phyloP scores from a whole-genome alignment of 768 basidiomycete species.

The Leucosporidium yakuticum region DNA sequence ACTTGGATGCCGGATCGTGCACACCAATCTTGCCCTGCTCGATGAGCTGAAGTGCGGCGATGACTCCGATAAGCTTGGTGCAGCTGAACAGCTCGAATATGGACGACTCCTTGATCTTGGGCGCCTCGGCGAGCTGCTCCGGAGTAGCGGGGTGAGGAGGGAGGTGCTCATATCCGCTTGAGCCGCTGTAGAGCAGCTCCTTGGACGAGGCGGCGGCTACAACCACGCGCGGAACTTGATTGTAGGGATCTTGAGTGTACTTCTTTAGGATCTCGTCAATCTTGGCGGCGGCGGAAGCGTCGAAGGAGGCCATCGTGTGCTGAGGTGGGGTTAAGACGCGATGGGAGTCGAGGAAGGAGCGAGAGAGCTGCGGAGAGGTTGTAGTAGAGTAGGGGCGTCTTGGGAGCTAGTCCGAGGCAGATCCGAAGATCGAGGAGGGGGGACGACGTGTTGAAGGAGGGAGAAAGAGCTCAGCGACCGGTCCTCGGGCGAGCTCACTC shows the following conservation, averaged over 20 bases:
- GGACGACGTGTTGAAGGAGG: too few relatives aligned
- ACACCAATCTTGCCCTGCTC: slow-evolving; percentile 38
- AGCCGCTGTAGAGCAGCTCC: background rate
- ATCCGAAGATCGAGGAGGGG: too few relatives aligned
- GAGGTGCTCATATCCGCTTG: slow-evolving; percentile 1
- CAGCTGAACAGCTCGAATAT: slow-evolving; percentile 36
- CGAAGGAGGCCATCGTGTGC: too few relatives aligned
- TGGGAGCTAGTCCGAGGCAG: too few relatives aligned
- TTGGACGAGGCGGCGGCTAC: slow-evolving; percentile 9
- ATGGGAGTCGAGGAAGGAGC: too few relatives aligned
- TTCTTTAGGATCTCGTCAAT: slow-evolving; percentile 4
- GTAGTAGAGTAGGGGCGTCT: too few relatives aligned
- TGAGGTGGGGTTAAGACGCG: too few relatives aligned
- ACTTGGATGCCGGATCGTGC: slow-evolving; percentile 33
- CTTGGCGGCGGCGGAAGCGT: background rate
- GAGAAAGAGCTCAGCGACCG: too few relatives aligned
- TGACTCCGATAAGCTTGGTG: slow-evolving; percentile 40
- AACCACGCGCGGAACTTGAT: slow-evolving; percentile 11
- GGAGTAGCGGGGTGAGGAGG: background rate
- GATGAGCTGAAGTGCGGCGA: slow-evolving; percentile 40
- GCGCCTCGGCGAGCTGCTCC: background rate
- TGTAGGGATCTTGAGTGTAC: background rate
- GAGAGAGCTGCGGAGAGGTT: too few relatives aligned
- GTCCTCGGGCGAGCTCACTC: too few relatives aligned
- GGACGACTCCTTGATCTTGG: background rate